Base-by-base conservation (phyloP, 345 rosid genomes). In the Clausena lansium region DNA sequence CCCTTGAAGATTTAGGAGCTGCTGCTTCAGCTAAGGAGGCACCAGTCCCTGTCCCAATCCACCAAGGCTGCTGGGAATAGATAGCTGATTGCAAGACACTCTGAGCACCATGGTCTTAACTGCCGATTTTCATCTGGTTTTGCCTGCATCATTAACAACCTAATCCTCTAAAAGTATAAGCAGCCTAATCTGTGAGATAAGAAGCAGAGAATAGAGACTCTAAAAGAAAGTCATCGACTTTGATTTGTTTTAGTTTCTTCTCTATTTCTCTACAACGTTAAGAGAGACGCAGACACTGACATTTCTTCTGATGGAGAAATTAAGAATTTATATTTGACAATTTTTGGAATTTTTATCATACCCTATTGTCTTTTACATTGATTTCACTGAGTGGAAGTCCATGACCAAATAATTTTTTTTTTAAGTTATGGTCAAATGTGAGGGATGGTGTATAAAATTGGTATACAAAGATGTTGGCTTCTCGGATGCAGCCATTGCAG, bases 51-150 rank as follows among this genome's bases (percentile, higher is more conserved):
- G 73, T 77, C 75, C 82, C 89, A 52, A 69, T 83, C 92, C 92
- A 89, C 92, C 91, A 87, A 39, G 89, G 91, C 60, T 83, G 87
- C 60, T 87, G 87, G 27, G 79, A 62, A 73, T 77, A 82, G 47
- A 72, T 24, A 32, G 74, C 50, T 10, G 92, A 76, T 25, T 84
- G 87, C 65, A 78, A 76, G 70, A 83, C 67, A 36, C 64, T 71
- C 22, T 47, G 86, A 63, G 77, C 70, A 76, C 81, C 78, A 39
- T 62, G 86, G 30, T 79, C 86, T 70, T n/a, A 80, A 50, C 62
- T 59, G 81, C 22, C 28, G 81, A 80, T 83, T 80, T 73, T 41
- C 80, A 65, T 64, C 85, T 35, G 74, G 54, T 74, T 86, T 89
- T 68, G 87, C 81, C 2, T 87, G 90, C 92, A 89, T 89, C 70